phyloP scores from a whole-genome alignment of 495 filamentous ascomycete genomes.

The Aspergillus biplanus region DNA sequence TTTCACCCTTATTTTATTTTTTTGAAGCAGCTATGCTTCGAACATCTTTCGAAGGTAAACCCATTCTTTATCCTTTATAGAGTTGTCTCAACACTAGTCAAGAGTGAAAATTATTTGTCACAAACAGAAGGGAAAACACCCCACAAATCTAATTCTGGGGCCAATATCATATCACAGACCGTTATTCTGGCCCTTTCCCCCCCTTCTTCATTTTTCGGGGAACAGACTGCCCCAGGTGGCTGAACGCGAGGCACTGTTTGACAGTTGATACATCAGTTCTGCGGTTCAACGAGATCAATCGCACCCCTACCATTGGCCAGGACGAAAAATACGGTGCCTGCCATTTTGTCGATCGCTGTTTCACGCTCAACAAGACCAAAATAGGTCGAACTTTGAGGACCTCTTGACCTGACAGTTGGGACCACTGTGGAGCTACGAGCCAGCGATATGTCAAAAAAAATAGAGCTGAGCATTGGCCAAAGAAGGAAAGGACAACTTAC shows the following conservation, averaged over 20 bases:
- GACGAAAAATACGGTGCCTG: neutral
- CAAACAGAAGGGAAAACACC: no score
- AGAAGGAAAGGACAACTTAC: neutral
- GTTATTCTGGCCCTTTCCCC: neutral
- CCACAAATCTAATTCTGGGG: no score
- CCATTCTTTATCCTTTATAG: no score
- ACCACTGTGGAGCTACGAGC: neutral
- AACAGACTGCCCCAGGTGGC: constrained; percentile 3
- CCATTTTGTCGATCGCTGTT: constrained; percentile 4
- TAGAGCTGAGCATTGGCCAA: neutral
- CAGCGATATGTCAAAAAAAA: constrained; percentile 7
- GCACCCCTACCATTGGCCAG: neutral
- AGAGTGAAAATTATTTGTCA: no score
- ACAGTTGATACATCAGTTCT: constrained; percentile 14
- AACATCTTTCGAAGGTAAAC: no score
- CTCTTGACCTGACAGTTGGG: neutral
- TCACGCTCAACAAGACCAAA: constrained; percentile 1
- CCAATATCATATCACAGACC: neutral
- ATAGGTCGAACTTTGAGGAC: neutral
- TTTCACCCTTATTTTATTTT: no score
- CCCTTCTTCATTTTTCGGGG: neutral
- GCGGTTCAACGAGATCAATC: neutral
- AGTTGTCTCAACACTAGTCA: no score
- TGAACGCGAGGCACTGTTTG: constrained; percentile 5
- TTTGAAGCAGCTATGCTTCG: no score